Percentiles rank a stretch among this genome's conserved stretches.
Evolutionary conservation across 1,284 basidiomycete genomes (phyloP).

Genomic region (Heterobasidion parviporum): DNA sequence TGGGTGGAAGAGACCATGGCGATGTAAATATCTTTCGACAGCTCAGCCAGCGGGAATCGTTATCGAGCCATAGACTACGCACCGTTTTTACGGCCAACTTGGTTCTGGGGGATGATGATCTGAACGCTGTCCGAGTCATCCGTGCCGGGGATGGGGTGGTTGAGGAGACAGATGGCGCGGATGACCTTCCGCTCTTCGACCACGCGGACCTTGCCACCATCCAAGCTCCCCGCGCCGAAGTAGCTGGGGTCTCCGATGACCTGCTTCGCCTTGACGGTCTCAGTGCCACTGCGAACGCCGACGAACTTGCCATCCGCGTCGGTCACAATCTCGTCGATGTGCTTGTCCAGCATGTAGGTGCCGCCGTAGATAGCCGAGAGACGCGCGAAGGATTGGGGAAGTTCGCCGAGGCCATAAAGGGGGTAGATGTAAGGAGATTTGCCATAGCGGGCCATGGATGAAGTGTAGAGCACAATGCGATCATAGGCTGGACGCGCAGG

Average conservation of each 20-base stretch:
- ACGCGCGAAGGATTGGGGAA: slow-evolving; percentile 98
- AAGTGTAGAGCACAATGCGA: slow-evolving; percentile 95
- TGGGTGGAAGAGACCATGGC: slow-evolving; percentile 96
- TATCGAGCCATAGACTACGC: slow-evolving; percentile 20
- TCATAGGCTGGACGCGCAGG: slow-evolving; percentile 88
- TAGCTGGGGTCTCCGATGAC: slow-evolving; percentile 98
- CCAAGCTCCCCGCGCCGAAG: slow-evolving; percentile 77
- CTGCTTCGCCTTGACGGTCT: slow-evolving; percentile 96
- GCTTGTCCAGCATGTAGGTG: slow-evolving; percentile 99
- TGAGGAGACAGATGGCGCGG: slow-evolving; percentile 95
- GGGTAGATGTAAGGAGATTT: slow-evolving; percentile 99
- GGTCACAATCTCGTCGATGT: slow-evolving; percentile 86
- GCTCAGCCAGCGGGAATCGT: neutral
- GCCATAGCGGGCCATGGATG: slow-evolving; percentile 98
- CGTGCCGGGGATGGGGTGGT: slow-evolving; percentile 97
- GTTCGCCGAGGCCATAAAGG: slow-evolving; percentile 96
- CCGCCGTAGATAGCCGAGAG: slow-evolving; percentile 98
- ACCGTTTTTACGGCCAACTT: slow-evolving; percentile 93
- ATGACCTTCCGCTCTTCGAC: slow-evolving; percentile 94
- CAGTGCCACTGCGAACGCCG: slow-evolving; percentile 84
- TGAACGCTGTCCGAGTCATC: slow-evolving; percentile 94
- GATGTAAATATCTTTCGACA: slow-evolving; percentile 89
- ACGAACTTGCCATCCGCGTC: slow-evolving; percentile 84
- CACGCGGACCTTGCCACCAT: slow-evolving; percentile 78
- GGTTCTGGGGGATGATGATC: slow-evolving; percentile 99